phyloP scores from a whole-genome alignment of 2,329 filamentous ascomycete species.

The Talaromyces sp. region DNA sequence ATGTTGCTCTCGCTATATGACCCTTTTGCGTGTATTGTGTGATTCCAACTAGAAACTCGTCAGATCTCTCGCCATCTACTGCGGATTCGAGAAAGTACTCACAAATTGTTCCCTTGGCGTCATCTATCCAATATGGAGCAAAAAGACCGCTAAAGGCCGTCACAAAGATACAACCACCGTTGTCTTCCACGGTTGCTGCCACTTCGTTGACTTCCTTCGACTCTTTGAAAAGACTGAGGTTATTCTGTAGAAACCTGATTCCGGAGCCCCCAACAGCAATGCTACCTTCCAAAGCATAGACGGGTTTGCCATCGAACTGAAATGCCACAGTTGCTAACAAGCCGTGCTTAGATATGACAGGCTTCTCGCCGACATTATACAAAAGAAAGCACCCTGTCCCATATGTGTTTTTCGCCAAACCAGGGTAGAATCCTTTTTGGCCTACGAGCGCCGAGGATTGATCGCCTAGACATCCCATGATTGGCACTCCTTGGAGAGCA shows the following conservation, averaged over 20 bases:
- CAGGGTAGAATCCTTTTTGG: constrained; percentile 77
- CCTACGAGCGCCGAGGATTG: constrained; percentile 84
- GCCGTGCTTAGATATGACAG: constrained; percentile 79
- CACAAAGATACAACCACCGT: constrained; percentile 81
- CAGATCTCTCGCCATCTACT: constrained; percentile 6
- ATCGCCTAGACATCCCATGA: constrained; percentile 79
- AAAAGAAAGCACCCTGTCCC: constrained; percentile 86
- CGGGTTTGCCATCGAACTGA: constrained; percentile 68
- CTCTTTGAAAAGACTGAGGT: constrained; percentile 60
- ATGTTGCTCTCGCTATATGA: constrained; percentile 82
- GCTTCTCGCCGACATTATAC: constrained; percentile 81
- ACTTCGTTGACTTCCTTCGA: constrained; percentile 63
- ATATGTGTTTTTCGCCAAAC: constrained; percentile 86
- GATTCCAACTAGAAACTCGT: constrained; percentile 62
- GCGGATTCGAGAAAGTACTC: constrained; percentile 25
- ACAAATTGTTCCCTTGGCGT: constrained; percentile 85
- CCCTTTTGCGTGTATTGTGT: constrained; percentile 81
- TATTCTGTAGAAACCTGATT: constrained; percentile 71
- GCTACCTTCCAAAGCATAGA: constrained; percentile 81
- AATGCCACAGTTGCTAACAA: constrained; percentile 82
- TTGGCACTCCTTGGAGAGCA: constrained; percentile 64
- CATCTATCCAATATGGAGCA: constrained; percentile 92
- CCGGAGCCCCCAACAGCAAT: constrained; percentile 79
- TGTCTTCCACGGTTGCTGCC: constrained; percentile 66
- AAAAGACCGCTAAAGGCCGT: constrained; percentile 90